Evolutionary conservation across 2,329 filamentous ascomycete species (phyloP), one percentile per base, ranked within the genome.

Genomic region (Aquanectria penicillioides): DNA sequence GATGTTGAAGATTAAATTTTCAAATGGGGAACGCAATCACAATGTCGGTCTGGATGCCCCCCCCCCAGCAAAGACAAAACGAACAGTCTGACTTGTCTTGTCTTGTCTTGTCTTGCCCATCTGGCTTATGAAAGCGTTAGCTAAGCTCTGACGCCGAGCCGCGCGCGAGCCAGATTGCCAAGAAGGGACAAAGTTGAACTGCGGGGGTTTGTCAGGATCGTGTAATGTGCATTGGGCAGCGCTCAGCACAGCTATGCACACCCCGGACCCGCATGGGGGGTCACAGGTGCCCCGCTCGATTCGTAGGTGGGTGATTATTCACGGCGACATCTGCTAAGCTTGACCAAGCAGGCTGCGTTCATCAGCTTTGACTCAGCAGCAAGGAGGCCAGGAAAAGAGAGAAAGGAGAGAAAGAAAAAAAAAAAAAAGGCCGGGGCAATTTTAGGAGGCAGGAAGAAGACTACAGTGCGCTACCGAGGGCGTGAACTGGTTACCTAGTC

Each of bases 201-300:
- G 40, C 28, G 41, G 40, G 53, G 56, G 63, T 72, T 72, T 72
- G 70, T 72, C 70, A 72, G 69, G 66, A 61, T 72, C 59, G 55
- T 68, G 69, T 72, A 71, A 72, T 73, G 56, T 22, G n/a, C n/a
- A n/a, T n/a, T n/a, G n/a, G n/a, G n/a, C n/a, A n/a, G n/a, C n/a
- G n/a, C n/a, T n/a, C n/a, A n/a, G n/a, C n/a, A n/a, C n/a, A n/a
- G n/a, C n/a, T n/a, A n/a, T n/a, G n/a, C n/a, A n/a, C n/a, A 48
- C 22, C 18, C 36, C 37, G 23, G 20, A 51, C 29, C 49, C 33
- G 25, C 34, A 43, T 5, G 9, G 34, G 34, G 33, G 33, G 33
- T 12, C 17, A 29, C 33, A 26, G 20, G 31, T 26, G 29, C 46
- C 46, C 46, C 46, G 31, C 46, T 36, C 46, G 20, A 28, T 28